Percentiles rank a stretch among this genome's conserved stretches.
These are phyloP conservation scores for Cadophora sp. DNA, from an alignment of 2,329 filamentous ascomycete genomes.

Conservation along the genomic window DNA sequence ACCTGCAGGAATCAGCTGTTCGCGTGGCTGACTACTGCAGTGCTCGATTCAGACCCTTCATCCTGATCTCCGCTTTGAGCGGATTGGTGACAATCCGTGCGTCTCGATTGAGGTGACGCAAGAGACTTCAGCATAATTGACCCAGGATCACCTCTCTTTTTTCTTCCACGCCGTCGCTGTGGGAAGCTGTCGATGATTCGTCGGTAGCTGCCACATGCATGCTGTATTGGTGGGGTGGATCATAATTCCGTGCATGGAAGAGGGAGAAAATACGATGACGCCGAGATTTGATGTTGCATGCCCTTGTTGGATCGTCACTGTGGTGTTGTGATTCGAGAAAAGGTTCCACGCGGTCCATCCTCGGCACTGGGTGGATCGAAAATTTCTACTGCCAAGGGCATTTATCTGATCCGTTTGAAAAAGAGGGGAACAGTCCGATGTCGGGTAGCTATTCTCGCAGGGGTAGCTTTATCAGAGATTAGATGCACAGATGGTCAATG, in stretches of 20 bases:
- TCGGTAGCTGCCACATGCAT: neutral
- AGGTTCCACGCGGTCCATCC: neutral
- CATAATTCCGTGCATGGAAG: neutral
- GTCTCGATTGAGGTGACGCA: constrained; percentile 18
- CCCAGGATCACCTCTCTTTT: neutral
- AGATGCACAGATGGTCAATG: neutral
- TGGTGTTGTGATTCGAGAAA: constrained; percentile 1
- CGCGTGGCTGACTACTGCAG: neutral
- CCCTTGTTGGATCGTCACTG: constrained; percentile 1
- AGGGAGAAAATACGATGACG: constrained; percentile 18
- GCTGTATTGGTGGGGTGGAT: constrained; percentile 1
- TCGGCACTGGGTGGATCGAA: neutral
- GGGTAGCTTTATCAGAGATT: constrained; percentile 10
- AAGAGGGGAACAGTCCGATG: constrained; percentile 16
- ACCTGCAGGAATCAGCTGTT: constrained; percentile 28
- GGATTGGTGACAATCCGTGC: neutral
- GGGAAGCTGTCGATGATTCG: neutral
- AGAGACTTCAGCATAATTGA: constrained; percentile 3
- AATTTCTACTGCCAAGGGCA: constrained; percentile 26
- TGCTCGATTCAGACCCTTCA: neutral
- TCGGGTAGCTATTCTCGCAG: constrained; percentile 13
- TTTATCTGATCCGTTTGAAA: constrained; percentile 34
- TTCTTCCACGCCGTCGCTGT: neutral
- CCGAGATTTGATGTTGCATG: constrained; percentile 1
- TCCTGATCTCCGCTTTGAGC: neutral